Evolutionary conservation across 2,329 filamentous ascomycete species (phyloP).

Genomic region (Neocatenulostroma microsporum): DNA sequence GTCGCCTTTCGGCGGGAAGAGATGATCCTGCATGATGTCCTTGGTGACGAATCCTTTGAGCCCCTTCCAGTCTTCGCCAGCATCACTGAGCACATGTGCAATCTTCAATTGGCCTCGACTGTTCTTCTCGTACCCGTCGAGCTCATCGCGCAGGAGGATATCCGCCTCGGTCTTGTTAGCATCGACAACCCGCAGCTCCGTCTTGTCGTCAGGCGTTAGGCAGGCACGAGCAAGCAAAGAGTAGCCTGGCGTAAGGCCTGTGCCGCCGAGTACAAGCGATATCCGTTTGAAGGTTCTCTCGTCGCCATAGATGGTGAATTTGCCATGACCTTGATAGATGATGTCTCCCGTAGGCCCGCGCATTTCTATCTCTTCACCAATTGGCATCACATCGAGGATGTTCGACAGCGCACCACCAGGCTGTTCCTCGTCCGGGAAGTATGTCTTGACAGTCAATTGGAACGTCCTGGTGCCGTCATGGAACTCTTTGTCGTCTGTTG

Average conservation of each 20-base stretch:
- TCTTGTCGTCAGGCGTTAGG: constrained; percentile 23
- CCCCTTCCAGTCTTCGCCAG: constrained; percentile 39
- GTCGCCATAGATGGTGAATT: constrained; percentile 40
- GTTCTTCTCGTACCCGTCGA: constrained; percentile 35
- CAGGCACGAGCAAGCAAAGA: constrained; percentile 41
- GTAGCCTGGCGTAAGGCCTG: constrained; percentile 47
- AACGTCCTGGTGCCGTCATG: constrained; percentile 36
- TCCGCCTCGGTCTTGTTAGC: constrained; percentile 43
- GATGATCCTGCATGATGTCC: constrained; percentile 33
- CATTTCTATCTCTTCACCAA: constrained; percentile 45
- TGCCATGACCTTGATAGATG: constrained; percentile 40
- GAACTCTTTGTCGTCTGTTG: constrained; percentile 3
- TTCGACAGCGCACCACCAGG: constrained; percentile 48
- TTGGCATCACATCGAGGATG: constrained; percentile 44
- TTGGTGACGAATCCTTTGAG: constrained; percentile 39
- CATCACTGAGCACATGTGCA: constrained; percentile 41
- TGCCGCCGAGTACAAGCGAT: constrained; percentile 44
- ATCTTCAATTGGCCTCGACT: constrained; percentile 36
- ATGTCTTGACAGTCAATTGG: constrained; percentile 45
- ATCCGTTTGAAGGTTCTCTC: constrained; percentile 37
- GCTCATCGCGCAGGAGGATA: constrained; percentile 38
- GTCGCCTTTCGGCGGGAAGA: constrained; percentile 35
- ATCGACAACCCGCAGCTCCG: constrained; percentile 38
- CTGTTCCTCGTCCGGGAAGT: constrained; percentile 41
- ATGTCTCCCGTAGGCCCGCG: constrained; percentile 48